Percentiles rank a stretch among this genome's conserved stretches.
These are phyloP conservation scores for Hippophae gyantsensis DNA, from an alignment of 306 rosid species.

Conservation along the genomic window DNA sequence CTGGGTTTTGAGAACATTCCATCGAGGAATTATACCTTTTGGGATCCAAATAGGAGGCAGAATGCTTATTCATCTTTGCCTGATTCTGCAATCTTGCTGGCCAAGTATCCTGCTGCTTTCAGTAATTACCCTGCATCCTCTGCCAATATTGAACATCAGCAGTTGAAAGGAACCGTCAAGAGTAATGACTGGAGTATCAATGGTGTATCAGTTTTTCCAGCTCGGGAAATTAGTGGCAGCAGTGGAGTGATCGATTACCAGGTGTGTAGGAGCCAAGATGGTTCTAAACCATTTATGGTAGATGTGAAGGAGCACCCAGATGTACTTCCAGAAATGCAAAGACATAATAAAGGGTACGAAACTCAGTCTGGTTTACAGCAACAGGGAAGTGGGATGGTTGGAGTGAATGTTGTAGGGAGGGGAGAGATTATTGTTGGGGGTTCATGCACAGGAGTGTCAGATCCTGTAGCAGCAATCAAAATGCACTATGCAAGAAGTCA, in stretches of 20 bases:
- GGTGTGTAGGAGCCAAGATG: slow-evolving; percentile 46
- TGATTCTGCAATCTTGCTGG: slow-evolving; percentile 67
- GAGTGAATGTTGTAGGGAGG: slow-evolving; percentile 71
- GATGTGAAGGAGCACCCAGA: slow-evolving; percentile 58
- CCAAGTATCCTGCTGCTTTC: slow-evolving; percentile 86
- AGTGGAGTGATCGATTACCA: slow-evolving; percentile 62
- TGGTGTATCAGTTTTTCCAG: slow-evolving; percentile 37
- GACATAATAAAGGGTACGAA: slow-evolving; percentile 51
- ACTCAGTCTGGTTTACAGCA: slow-evolving; percentile 61
- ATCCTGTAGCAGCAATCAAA: slow-evolving; percentile 87
- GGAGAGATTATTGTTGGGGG: slow-evolving; percentile 65
- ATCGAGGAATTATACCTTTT: slow-evolving; percentile 41
- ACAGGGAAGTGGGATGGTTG: slow-evolving; percentile 63
- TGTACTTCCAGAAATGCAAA: slow-evolving; percentile 50
- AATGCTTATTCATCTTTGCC: slow-evolving; percentile 51
- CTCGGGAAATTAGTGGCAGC: slow-evolving; percentile 43
- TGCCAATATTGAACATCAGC: slow-evolving; percentile 45
- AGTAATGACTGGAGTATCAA: slow-evolving; percentile 42
- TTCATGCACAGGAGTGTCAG: slow-evolving; percentile 61
- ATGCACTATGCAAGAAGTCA: slow-evolving; percentile 67
- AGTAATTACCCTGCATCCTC: slow-evolving; percentile 42
- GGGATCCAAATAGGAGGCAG: slow-evolving; percentile 73
- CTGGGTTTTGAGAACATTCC: slow-evolving; percentile 58
- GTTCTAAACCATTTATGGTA: slow-evolving; percentile 51
- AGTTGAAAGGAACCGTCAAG: slow-evolving; percentile 40